Evolutionary conservation across 2,329 filamentous ascomycete genomes (phyloP).

Genomic region (Aspergillus sclerotialis): DNA sequence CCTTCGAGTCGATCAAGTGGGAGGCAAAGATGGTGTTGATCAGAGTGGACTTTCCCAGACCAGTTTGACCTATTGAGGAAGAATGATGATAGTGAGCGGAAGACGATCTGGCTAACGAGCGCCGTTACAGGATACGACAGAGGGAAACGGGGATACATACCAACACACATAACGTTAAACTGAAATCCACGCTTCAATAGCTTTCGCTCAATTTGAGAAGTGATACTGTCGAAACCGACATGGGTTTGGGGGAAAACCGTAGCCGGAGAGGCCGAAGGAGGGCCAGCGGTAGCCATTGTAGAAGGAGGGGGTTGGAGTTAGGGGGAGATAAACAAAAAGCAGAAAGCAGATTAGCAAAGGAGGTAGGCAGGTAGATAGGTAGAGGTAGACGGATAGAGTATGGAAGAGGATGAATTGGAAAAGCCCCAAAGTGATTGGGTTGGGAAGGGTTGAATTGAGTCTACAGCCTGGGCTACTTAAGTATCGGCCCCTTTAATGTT

Average conservation of each 20-base stretch:
- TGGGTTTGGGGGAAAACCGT: conserved; percentile 84
- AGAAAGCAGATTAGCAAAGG: conserved; percentile 3
- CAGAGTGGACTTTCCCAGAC: conserved; percentile 95
- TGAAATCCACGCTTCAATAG: conserved; percentile 99
- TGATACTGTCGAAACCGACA: conserved; percentile 99
- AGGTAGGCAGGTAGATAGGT: conserved; percentile 1
- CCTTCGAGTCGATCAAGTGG: conserved; percentile 98
- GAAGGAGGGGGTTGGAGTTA: no score
- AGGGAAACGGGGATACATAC: no score
- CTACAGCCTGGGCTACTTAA: no score
- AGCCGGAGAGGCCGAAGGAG: conserved; percentile 40
- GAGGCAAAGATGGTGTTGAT: conserved; percentile 99
- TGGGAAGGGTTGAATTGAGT: no score
- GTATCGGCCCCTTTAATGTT: no score
- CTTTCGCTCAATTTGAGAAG: conserved; percentile 98
- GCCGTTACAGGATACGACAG: no score
- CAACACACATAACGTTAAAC: conserved; percentile 99
- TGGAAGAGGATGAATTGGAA: no score
- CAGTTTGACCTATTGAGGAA: conserved; percentile 72
- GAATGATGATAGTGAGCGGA: conserved; percentile 24
- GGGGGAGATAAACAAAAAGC: conserved; percentile 12
- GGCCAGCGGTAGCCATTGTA: conserved; percentile 61
- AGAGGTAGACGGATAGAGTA: neutral
- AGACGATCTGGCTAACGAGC: neutral
- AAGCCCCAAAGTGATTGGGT: no score